Evolutionary conservation across 164 flowering plant species (phyloP).

Genomic region (Brasenia schreberi): DNA sequence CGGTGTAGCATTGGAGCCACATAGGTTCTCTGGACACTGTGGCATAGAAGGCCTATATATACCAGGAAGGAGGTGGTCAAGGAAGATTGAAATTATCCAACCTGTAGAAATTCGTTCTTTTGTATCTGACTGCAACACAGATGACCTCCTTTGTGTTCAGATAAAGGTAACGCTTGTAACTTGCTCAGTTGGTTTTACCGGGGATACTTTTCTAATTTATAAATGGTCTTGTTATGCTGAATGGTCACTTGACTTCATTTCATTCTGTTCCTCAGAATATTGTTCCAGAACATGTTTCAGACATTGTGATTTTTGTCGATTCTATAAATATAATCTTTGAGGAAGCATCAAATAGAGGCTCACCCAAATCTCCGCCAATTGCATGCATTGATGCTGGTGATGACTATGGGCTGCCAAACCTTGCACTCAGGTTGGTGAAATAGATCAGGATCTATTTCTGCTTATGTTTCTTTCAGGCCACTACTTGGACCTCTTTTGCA

Average conservation of each 20-base stretch:
- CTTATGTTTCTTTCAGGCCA: too few species aligned
- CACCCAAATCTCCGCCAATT: constrained; percentile 59
- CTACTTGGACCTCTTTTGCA: too few species aligned
- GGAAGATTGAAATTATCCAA: constrained; percentile 80
- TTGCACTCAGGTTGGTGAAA: constrained; percentile 56
- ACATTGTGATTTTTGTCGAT: constrained; percentile 68
- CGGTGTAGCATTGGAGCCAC: constrained; percentile 71
- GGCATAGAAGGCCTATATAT: constrained; percentile 84
- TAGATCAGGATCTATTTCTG: too few species aligned
- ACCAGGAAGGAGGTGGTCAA: constrained; percentile 94
- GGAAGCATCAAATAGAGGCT: constrained; percentile 69
- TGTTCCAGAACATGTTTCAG: constrained; percentile 69
- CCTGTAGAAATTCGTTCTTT: constrained; percentile 78
- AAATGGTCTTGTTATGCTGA: background rate
- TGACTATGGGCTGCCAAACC: constrained; percentile 67
- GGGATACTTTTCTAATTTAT: background rate
- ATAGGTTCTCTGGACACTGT: constrained; percentile 87
- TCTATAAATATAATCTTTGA: constrained; percentile 79
- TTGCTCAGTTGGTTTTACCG: too few species aligned
- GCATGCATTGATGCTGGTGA: constrained; percentile 87
- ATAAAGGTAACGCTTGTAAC: constrained; percentile 68
- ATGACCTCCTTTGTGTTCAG: constrained; percentile 90
- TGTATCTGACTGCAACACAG: constrained; percentile 87
- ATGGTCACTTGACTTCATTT: background rate
- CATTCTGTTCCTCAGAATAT: constrained; percentile 46